A percentile compares a stretch with the other conserved stretches of the same genome.
Evolutionary conservation across 2,329 filamentous ascomycete genomes (phyloP).

Genomic region (Chalara sp.): DNA sequence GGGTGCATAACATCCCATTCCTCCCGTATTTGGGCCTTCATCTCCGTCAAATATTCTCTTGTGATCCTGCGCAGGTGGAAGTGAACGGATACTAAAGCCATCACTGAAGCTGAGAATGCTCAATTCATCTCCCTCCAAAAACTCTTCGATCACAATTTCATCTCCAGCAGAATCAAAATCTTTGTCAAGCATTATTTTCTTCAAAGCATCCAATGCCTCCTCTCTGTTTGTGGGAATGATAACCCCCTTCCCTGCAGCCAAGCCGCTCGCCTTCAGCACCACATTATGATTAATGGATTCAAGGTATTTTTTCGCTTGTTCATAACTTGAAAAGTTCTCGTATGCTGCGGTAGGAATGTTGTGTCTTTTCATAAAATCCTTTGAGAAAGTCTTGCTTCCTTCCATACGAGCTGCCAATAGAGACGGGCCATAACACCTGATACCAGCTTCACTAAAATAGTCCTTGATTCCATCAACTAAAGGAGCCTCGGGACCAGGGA

Average conservation of each 20-base stretch:
- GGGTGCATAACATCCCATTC: constrained; percentile 97
- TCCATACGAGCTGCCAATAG: constrained; percentile 83
- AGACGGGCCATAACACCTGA: constrained; percentile 66
- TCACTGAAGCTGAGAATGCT: constrained; percentile 90
- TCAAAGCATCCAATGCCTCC: constrained; percentile 75
- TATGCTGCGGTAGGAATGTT: constrained; percentile 87
- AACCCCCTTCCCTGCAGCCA: constrained; percentile 93
- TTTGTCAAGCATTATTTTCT: constrained; percentile 83
- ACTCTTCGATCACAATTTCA: constrained; percentile 94
- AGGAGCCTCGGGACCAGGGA: constrained; percentile 90
- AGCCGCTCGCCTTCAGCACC: constrained; percentile 88
- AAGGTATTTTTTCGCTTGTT: constrained; percentile 66
- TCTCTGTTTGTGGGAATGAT: constrained; percentile 63
- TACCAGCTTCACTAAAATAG: constrained; percentile 54
- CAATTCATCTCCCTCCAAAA: constrained; percentile 83
- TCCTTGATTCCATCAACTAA: constrained; percentile 85
- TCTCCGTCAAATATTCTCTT: constrained; percentile 92
- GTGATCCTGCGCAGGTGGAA: constrained; percentile 93
- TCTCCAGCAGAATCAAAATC: constrained; percentile 83
- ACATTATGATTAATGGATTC: constrained; percentile 64
- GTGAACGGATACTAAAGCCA: constrained; percentile 72
- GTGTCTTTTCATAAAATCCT: constrained; percentile 94
- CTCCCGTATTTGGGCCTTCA: constrained; percentile 86
- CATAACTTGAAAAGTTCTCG: constrained; percentile 77
- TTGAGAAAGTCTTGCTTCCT: constrained; percentile 93